Conservation (phyloP, 345 rosid genomes). For the Eucalyptus urophylla region DNA sequence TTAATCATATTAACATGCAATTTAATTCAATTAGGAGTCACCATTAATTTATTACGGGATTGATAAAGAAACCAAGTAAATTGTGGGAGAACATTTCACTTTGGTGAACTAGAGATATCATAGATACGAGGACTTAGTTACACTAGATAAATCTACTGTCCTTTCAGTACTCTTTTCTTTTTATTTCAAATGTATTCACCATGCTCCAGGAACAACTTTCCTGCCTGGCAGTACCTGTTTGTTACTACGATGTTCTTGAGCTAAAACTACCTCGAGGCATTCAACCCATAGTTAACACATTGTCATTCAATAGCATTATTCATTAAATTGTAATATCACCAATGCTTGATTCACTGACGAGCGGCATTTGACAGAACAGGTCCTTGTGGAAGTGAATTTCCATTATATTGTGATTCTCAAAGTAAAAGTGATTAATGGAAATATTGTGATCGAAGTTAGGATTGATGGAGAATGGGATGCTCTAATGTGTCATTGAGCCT, state of each 20-base stretch:
- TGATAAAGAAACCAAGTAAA: background rate
- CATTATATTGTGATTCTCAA: slow-evolving; percentile 69
- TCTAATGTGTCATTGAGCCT: background rate
- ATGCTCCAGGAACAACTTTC: background rate
- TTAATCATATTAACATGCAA: background rate
- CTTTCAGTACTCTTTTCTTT: too few relatives aligned
- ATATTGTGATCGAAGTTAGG: background rate
- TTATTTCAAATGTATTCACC: too few relatives aligned
- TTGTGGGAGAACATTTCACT: background rate
- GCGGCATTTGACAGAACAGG: slow-evolving; percentile 16
- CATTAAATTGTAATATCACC: background rate
- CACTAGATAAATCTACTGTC: background rate
- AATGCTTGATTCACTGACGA: background rate
- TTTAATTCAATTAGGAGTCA: too few relatives aligned
- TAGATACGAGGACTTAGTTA: too few relatives aligned
- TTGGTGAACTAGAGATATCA: background rate
- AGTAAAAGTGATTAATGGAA: background rate
- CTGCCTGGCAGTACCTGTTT: background rate
- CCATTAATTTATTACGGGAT: too few relatives aligned
- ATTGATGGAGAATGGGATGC: background rate
- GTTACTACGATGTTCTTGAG: background rate
- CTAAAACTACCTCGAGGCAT: background rate
- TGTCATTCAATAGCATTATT: background rate
- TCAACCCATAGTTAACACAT: background rate
- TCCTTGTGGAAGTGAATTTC: slow-evolving; percentile 63